Evolutionary conservation across 768 basidiomycete species (phyloP), one percentile per base, ranked within the genome.

Genomic region (Pholiota molesta): DNA sequence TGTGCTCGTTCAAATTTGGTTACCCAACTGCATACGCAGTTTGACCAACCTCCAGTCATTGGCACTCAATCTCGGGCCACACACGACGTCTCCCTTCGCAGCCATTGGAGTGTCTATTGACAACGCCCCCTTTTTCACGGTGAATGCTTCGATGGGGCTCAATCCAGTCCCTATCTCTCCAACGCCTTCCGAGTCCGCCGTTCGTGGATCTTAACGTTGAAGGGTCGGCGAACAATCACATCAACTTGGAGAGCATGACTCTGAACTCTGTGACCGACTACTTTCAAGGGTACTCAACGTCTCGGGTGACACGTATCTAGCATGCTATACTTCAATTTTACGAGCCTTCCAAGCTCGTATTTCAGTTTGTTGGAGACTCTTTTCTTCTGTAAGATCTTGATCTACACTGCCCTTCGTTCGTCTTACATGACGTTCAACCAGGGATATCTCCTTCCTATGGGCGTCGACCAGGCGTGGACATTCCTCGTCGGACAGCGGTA

Each of bases 361-460:
- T 86, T 62, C 82, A 84, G 63, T 83, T 85, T 66, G 84, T 87
- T 42, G 85, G 85, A 0, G 84, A 86, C 66, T 85, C 84, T 72
- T 85, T 7, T 84, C 84, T 19, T 80, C 84, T 44, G 83, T 85
- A 66, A 60, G 78, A 31, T 31, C 72, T 7, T 3, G 14, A 49
- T 4, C 9, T 49, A 8, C 9, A 49, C 23, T 26, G 8, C 47
- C 14, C 35, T 21, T 21, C 13, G n/a, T 57, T 29, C 37, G 3
- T 13, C 14, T 42, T 6, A 9, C 16, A 14, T 14, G 13, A 28
- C n/a, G 29, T 47, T 40, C 23, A 13, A 11, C n/a, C 55, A 85
- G 84, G 85, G 85, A 8, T 82, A 86, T 76, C 84, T 77, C 62
- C 73, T 85, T 14, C 77, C 78, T 1, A 66, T 78, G 57, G 84